phyloP scores from a whole-genome alignment of 495 filamentous ascomycete genomes.

The Pyrenula aspistea region DNA sequence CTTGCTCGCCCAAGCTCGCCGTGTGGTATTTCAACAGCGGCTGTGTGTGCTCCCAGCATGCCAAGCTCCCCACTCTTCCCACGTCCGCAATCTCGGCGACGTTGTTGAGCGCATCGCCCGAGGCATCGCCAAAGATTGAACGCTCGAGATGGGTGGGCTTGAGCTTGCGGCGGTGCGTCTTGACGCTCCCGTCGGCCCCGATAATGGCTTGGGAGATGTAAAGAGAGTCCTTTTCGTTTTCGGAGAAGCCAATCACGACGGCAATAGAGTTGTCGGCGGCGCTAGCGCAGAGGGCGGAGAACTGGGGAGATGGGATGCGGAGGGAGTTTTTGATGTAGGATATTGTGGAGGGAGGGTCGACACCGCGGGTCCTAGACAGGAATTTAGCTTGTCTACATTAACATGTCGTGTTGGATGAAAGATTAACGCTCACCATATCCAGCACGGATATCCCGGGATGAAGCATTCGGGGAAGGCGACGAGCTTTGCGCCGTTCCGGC shows the following conservation, averaged over 20 bases:
- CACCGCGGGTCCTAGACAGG: slow-evolving; percentile 23
- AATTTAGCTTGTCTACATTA: not conserved
- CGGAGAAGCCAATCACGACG: slow-evolving; percentile 43
- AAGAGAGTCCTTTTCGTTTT: slow-evolving; percentile 30
- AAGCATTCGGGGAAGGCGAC: slow-evolving; percentile 44
- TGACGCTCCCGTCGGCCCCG: slow-evolving; percentile 27
- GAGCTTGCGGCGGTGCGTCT: slow-evolving; percentile 37
- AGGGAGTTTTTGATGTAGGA: slow-evolving; percentile 42
- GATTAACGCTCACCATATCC: slow-evolving; percentile 38
- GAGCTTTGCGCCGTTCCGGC: slow-evolving; percentile 32
- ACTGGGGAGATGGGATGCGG: slow-evolving; percentile 26
- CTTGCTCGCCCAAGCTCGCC: slow-evolving; percentile 31
- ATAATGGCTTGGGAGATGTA: slow-evolving; percentile 49
- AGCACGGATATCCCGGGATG: slow-evolving; percentile 43
- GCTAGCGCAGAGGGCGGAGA: slow-evolving; percentile 26
- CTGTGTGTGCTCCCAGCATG: slow-evolving; percentile 50
- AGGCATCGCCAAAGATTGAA: slow-evolving; percentile 45
- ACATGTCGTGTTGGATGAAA: not conserved
- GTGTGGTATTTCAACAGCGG: slow-evolving; percentile 49
- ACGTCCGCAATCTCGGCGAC: slow-evolving; percentile 29
- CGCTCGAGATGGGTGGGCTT: slow-evolving; percentile 55
- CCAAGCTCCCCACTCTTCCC: slow-evolving; percentile 31
- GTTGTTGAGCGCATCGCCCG: slow-evolving; percentile 23
- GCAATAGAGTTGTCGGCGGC: slow-evolving; percentile 30
- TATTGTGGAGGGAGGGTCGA: slow-evolving; percentile 29